Percentiles rank a stretch among this genome's conserved stretches.
Conservation (phyloP, 2,329 filamentous ascomycete species). For the Penicillium carneum region DNA sequence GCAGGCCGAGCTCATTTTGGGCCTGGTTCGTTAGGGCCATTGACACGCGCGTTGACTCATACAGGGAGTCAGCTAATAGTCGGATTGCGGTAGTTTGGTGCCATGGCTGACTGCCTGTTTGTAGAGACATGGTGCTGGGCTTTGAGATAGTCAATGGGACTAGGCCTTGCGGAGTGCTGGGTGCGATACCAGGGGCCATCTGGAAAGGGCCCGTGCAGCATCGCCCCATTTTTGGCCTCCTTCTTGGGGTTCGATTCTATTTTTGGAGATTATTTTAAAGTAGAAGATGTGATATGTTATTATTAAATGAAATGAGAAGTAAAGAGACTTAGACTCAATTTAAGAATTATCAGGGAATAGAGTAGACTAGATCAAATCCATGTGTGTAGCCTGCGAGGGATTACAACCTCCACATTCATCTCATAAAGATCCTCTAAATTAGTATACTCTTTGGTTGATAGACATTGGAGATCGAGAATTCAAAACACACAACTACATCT, state of each 20-base stretch:
- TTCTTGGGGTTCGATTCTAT: background rate
- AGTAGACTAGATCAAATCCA: background rate
- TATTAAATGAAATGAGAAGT: background rate
- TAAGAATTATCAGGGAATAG: background rate
- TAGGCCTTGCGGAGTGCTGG: background rate
- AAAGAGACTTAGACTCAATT: background rate
- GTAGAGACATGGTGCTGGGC: background rate
- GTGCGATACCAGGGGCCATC: background rate
- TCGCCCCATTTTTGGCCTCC: background rate
- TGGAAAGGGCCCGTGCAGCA: background rate
- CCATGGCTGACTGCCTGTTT: background rate
- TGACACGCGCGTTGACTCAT: slow-evolving; percentile 24
- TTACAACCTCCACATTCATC: background rate
- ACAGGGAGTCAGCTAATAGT: slow-evolving; percentile 24
- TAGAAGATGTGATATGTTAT: background rate
- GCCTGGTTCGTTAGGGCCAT: slow-evolving; percentile 24
- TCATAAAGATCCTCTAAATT: background rate
- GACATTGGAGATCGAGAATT: background rate
- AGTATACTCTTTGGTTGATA: background rate
- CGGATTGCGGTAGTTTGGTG: slow-evolving; percentile 21
- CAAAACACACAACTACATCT: background rate
- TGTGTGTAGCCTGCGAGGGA: background rate
- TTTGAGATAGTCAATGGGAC: background rate
- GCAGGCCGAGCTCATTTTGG: slow-evolving; percentile 25
- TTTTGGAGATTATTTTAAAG: slow-evolving; percentile 1